Conservation (phyloP, 129 eudicot species). For the Flaveria robusta region DNA sequence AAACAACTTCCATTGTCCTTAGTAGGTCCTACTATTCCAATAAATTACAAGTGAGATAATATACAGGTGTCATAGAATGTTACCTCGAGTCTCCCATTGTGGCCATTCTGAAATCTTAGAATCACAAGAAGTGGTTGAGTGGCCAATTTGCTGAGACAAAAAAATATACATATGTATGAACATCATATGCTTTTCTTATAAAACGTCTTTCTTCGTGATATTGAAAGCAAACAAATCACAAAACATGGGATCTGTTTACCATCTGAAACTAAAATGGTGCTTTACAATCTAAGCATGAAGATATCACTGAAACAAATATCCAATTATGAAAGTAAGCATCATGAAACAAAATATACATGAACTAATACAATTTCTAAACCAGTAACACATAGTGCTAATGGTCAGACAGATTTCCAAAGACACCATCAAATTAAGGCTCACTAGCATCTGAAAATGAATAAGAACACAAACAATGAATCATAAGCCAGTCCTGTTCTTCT, state of each 20-base stretch:
- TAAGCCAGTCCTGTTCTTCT: not conserved
- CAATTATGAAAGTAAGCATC: slow-evolving; percentile 4
- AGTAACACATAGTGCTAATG: too few species aligned
- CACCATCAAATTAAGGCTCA: too few species aligned
- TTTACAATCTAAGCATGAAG: not conserved
- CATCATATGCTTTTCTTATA: slow-evolving; percentile 4
- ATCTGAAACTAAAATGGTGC: not conserved
- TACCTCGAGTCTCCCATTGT: slow-evolving; percentile 35
- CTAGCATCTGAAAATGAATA: too few species aligned
- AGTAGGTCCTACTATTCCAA: not conserved
- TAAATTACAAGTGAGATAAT: slow-evolving; percentile 2
- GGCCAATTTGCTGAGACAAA: slow-evolving; percentile 22
- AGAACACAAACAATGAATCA: too few species aligned
- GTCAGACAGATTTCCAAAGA: too few species aligned
- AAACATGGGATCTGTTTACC: not conserved
- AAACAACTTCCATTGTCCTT: not conserved
- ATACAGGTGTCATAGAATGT: slow-evolving; percentile 19
- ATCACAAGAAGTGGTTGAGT: slow-evolving; percentile 28
- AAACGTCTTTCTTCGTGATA: not conserved
- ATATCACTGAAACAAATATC: not conserved
- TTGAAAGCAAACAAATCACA: not conserved
- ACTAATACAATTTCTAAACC: not conserved
- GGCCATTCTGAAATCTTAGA: slow-evolving; percentile 34
- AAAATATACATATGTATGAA: not conserved
- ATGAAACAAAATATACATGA: not conserved